phyloP scores from a whole-genome alignment of 257 asterid species.

The Ilex asprella region DNA sequence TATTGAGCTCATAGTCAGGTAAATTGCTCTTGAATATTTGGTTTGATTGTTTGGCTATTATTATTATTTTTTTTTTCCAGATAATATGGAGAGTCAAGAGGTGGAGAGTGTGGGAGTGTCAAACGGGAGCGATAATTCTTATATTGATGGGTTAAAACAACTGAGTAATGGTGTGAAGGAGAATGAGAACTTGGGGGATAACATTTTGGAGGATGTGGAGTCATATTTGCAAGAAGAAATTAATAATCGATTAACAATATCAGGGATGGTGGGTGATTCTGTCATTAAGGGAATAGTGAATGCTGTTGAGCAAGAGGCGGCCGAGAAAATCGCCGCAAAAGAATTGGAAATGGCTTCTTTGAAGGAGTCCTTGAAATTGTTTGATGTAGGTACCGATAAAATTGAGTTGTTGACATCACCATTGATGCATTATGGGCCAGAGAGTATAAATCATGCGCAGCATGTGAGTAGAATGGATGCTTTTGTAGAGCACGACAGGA shows the following conservation, averaged over 20 bases:
- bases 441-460: constrained; percentile 11
- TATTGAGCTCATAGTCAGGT: too few species aligned
- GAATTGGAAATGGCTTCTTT: constrained; percentile 52
- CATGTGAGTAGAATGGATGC: constrained; percentile 19
- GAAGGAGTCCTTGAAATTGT: constrained; percentile 31
- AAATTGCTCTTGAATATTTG: too few species aligned
- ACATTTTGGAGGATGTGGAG: constrained; percentile 60
- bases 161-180: constrained; percentile 23
- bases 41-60: too few species aligned
- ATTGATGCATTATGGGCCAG: constrained; percentile 5
- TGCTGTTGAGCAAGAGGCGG: constrained; percentile 77
- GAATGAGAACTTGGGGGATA: constrained; percentile 47
- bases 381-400: constrained; percentile 12
- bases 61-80: too few species aligned
- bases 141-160: constrained; percentile 17
- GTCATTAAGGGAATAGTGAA: constrained; percentile 78
- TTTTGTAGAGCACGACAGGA: constrained; percentile 29
- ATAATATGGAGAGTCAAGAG: constrained; percentile 33
- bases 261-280: constrained; percentile 82
- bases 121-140: constrained; percentile 15
- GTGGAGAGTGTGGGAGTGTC: constrained; percentile 21
- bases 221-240: constrained; percentile 68
- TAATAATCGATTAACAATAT: constrained; percentile 45
- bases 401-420: constrained; percentile 19
- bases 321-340: constrained; percentile 52